Evolutionary conservation across 2,329 filamentous ascomycete species (phyloP), one percentile per base, ranked within the genome.

Genomic region (Botryotinia calthae): DNA sequence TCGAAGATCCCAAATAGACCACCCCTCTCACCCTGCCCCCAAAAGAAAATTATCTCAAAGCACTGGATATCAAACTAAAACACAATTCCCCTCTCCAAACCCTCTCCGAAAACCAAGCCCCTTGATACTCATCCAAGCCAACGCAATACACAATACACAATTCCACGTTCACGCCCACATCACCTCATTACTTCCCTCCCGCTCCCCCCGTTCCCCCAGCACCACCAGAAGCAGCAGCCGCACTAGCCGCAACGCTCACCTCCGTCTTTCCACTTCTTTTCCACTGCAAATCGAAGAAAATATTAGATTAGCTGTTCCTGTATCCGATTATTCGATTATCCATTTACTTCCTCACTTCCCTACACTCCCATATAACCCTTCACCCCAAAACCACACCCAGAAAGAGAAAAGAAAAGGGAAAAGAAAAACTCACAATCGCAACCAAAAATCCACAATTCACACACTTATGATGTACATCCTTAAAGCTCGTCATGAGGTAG

Each of bases 401-500:
- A 40, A 16, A 40, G 9, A 37, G 12, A 1, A n/a, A 61, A 2
- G 6, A 25, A 22, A 22, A n/a, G 25, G 14, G 25, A 14, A 28
- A 34, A n/a, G 42, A 18, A 42, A 46, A 48, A 65, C 42, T 64
- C 42, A 64, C 62, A 64, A 64, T 10, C 28, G 42, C 62, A 46
- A 64, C 18, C 62, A 64, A 3, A 2, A 64, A 14, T 2, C 42
- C 62, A 46, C 42, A 64, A 46, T 64, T 46, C 20, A n/a, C 62
- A 64, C 62, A 64, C 42, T 64, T 64, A 46, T 64, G 42, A 46
- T 46, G 62, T 22, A 44, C 62, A 46, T 64, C 62, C n/a, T 64
- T 64, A 34, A 64, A 64, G 9, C 62, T 31, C 4, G 42, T 64
- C n/a, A 64, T 64, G 2, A 64, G 22, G 14, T 64, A 64, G 18